Evolutionary conservation across 2,329 filamentous ascomycete genomes (phyloP), one percentile per base, ranked within the genome.

Genomic region (Monilinia laxa): DNA sequence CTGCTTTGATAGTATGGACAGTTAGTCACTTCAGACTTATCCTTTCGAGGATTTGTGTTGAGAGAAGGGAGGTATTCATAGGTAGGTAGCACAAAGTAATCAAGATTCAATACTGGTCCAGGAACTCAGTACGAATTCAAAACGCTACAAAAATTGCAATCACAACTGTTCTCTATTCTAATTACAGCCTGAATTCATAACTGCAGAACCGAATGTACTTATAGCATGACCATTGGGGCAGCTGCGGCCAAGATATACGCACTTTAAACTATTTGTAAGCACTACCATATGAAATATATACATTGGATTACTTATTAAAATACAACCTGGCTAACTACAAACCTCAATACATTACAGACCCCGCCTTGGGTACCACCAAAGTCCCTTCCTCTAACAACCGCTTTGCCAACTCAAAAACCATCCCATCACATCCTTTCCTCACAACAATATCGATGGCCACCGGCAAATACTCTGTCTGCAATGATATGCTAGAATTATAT

Each of bases 391-490:
- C 76, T 1, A 82, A 79, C 66, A 88, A 68, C 53, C 84, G 82
- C 60, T 81, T 77, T 2, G 85, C 82, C 60, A 88, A 74, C 54
- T 79, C 80, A 53, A 83, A 83, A 35, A 88, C 71, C 77, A 88
- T 79, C 0, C 84, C 83, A 75, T 89, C 87, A 69, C 87, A 89
- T 0, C 86, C 85, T 69, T 81, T 83, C 0, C 84, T 83, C 0
- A 81, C 85, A 76, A 88, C 77, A 25, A 88, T 77, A 68, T 85
- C 80, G 0, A 87, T 81, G 0, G 83, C 82, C 0, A 89, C 85
- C 0, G 86, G 87, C 45, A 88, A 73, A 56, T 80, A 79, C 73
- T 85, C 83, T 0, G 77, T 77, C 65, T 83, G 79, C 0, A 77
- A 69, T 0, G 82, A 84, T n/a, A 84, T 78, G 4, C 77, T 81